A percentile compares a stretch with the other conserved stretches of the same genome.
Evolutionary conservation across 805 yeast genomes (phyloP).

Genomic region (Wickerhamomyces pijperi): DNA sequence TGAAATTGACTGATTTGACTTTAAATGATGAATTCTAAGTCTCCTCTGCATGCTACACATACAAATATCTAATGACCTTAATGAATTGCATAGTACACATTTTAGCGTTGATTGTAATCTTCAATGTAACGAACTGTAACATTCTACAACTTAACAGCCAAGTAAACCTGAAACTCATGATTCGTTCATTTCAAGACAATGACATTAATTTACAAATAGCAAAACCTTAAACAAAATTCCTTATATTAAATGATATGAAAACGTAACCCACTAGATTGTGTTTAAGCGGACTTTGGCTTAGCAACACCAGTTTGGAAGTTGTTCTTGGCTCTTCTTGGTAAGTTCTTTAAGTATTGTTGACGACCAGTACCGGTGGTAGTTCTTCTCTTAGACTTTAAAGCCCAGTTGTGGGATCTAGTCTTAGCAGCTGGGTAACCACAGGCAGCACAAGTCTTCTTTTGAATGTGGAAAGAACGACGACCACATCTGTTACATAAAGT

Average conservation of each 20-base stretch:
- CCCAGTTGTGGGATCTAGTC: slow-evolving; percentile 99
- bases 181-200: neutral
- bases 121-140: no score
- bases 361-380: slow-evolving; percentile 99
- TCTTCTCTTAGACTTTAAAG: slow-evolving; percentile 98
- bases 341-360: slow-evolving; percentile 95
- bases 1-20: slow-evolving; percentile 20
- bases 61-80: no score
- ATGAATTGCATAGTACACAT: no score
- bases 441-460: slow-evolving; percentile 96
- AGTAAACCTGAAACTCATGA: neutral
- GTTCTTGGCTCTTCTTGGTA: slow-evolving; percentile 97
- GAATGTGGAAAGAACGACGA: slow-evolving; percentile 96
- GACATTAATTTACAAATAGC: neutral
- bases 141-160: neutral
- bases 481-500: slow-evolving; percentile 99
- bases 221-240: neutral
- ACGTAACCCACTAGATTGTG: neutral
- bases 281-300: slow-evolving; percentile 45
- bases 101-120: no score
- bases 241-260: neutral
- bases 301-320: slow-evolving; percentile 85
- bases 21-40: neutral
- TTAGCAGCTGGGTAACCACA: slow-evolving; percentile 99
- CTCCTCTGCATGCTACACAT: no score